These are phyloP conservation scores for Sarocladium kiliense DNA, from an alignment of 2,329 filamentous ascomycete genomes.

Conservation along the genomic window DNA sequence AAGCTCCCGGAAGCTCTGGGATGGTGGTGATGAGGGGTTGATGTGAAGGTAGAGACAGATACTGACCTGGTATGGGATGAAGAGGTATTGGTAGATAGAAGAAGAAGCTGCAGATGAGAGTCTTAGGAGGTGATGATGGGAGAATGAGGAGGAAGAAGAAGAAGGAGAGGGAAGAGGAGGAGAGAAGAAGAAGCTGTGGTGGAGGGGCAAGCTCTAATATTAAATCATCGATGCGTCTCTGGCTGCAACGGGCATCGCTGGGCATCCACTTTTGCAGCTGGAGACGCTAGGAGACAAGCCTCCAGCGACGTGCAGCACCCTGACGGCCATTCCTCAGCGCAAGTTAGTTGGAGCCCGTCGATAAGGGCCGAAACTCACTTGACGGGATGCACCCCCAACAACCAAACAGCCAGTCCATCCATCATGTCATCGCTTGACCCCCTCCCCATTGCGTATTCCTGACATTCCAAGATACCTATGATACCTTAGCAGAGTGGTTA, in stretches of 20 bases:
- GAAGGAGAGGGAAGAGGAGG: constrained; percentile 9
- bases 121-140: constrained; percentile 10
- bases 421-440: neutral
- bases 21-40: constrained; percentile 7
- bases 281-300: neutral
- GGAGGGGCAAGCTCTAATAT: constrained; percentile 9
- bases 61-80: constrained; percentile 6
- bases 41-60: constrained; percentile 9
- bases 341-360: neutral
- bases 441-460: neutral
- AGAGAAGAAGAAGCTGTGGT: constrained; percentile 1
- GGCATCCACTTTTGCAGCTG: neutral
- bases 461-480: neutral
- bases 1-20: constrained; percentile 10
- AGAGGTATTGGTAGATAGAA: neutral
- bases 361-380: constrained; percentile 2
- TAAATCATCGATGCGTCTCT: constrained; percentile 2
- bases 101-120: constrained; percentile 6
- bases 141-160: constrained; percentile 7
- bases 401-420: neutral
- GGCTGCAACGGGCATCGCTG: neutral
- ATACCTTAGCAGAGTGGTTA: no score
- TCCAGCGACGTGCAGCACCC: neutral
- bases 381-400: neutral
- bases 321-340: neutral